Conservation (phyloP, 129 eudicot genomes). For the Pittosporum tobira region DNA sequence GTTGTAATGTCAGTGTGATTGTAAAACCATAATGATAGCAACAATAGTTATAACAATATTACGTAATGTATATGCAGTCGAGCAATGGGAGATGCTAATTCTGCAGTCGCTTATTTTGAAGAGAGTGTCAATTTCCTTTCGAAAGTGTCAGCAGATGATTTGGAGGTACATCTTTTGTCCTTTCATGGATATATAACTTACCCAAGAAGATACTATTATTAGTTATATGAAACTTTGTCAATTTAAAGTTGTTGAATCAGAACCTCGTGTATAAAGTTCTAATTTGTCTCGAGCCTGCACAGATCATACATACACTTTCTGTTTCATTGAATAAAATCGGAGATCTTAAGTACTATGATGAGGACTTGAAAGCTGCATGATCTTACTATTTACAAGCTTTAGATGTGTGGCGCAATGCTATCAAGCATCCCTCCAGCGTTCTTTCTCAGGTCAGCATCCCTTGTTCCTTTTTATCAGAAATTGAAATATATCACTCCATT, state of each 20-base stretch:
- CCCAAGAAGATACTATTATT: neutral
- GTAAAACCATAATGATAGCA: no score
- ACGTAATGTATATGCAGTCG: conserved; percentile 43
- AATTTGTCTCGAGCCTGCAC: conserved; percentile 20
- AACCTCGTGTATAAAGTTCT: no score
- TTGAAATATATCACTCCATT: no score
- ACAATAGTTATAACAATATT: neutral
- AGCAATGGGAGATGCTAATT: conserved; percentile 64
- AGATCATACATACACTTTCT: conserved; percentile 85
- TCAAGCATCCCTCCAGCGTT: conserved; percentile 48
- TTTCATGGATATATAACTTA: neutral
- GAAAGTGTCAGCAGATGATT: conserved; percentile 55
- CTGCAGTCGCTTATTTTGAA: conserved; percentile 74
- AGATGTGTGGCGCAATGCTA: conserved; percentile 68
- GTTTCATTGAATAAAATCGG: conserved; percentile 90
- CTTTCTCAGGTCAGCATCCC: conserved; percentile 59
- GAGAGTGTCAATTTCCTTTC: conserved; percentile 70
- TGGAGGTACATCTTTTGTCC: conserved; percentile 43
- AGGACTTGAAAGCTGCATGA: conserved; percentile 69
- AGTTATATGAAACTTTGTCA: neutral
- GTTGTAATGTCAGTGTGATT: neutral
- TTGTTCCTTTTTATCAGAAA: neutral
- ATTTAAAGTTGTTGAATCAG: conserved; percentile 3
- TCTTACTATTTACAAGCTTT: conserved; percentile 59
- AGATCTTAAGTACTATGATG: conserved; percentile 79